These are phyloP conservation scores for Chalara sp. DNA, from an alignment of 2,329 filamentous ascomycete genomes.

Conservation along the genomic window DNA sequence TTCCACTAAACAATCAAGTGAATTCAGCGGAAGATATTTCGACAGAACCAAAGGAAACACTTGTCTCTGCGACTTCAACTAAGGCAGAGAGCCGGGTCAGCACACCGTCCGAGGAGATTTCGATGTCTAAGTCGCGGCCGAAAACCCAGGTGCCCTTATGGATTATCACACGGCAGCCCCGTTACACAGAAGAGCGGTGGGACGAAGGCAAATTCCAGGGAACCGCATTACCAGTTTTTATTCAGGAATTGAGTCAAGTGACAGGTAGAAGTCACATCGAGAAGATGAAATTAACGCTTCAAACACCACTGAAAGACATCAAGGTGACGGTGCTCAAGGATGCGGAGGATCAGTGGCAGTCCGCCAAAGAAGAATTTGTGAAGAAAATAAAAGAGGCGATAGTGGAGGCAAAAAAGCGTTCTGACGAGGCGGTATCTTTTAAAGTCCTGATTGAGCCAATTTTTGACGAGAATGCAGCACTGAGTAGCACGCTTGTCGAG, in stretches of 20 bases:
- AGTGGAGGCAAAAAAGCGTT: background rate
- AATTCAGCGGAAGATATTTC: too few relatives aligned
- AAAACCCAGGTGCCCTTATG: too few relatives aligned
- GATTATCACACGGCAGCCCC: too few relatives aligned
- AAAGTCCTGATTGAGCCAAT: slow-evolving; percentile 13
- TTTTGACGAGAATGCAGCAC: slow-evolving; percentile 3
- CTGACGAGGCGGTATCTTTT: background rate
- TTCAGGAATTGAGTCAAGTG: slow-evolving; percentile 3
- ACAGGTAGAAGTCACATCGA: slow-evolving; percentile 5
- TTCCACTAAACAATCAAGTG: too few relatives aligned
- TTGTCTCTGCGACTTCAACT: too few relatives aligned
- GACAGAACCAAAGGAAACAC: too few relatives aligned
- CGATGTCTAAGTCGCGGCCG: too few relatives aligned
- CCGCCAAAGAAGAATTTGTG: slow-evolving; percentile 6
- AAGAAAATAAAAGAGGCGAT: slow-evolving; percentile 8
- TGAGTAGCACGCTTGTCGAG: background rate
- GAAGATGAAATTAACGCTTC: slow-evolving; percentile 11
- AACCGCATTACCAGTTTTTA: slow-evolving; percentile 5
- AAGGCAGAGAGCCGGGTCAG: too few relatives aligned
- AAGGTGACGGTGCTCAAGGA: slow-evolving; percentile 7
- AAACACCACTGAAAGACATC: slow-evolving; percentile 4
- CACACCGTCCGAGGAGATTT: too few relatives aligned
- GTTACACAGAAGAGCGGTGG: background rate
- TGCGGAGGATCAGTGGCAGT: slow-evolving; percentile 9
- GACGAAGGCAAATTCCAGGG: slow-evolving; percentile 7